Base-by-base conservation (phyloP, 169 alveolate species). In the Plasmodium inui region DNA sequence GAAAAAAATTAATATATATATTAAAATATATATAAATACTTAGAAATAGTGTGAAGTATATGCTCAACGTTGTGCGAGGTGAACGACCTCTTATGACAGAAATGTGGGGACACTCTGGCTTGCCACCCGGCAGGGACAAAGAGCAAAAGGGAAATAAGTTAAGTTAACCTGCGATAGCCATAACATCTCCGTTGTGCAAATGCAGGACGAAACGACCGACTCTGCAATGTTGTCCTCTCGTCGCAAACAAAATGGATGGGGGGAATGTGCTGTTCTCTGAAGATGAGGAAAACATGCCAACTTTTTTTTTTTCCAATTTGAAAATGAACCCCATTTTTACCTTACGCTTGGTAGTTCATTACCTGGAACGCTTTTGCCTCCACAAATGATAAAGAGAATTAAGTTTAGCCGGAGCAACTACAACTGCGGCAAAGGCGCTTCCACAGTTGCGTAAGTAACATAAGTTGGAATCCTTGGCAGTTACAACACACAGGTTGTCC, bases 1-100 rank as follows among this genome's bases (percentile, higher is more conserved):
- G 12, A 81, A 81, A 81, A 44, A 81, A 81, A 81, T 81, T 81
- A 81, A 81, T 57, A 81, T 50, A 78, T 30, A 39, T 53, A 78
- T 78, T 26, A n/a, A 39, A 37, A 22, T 28, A 46, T 78, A 78
- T 78, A 5, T 78, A 22, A 22, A 37, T 39, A 22, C 10, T 37
- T n/a, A 37, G 17, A 78, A 39, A 37, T 78, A 78, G 50, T 34
- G 32, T 78, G 19, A 78, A n/a, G n/a, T n/a, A n/a, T n/a, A n/a
- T n/a, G 22, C 39, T 37, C 9, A 8, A 5, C 1, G 44, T 0
- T 37, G 44, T 2, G 0, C 0, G 22, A 14, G 61, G 22, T 14
- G 61, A 12, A 17, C 55, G n/a, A 44, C n/a, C 9, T 3, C 61
- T 17, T 50, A 2, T 50, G 76, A 17, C 30, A 67, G 41, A 67